Conservation (phyloP, 306 rosid genomes). For the Cucumis melo region DNA sequence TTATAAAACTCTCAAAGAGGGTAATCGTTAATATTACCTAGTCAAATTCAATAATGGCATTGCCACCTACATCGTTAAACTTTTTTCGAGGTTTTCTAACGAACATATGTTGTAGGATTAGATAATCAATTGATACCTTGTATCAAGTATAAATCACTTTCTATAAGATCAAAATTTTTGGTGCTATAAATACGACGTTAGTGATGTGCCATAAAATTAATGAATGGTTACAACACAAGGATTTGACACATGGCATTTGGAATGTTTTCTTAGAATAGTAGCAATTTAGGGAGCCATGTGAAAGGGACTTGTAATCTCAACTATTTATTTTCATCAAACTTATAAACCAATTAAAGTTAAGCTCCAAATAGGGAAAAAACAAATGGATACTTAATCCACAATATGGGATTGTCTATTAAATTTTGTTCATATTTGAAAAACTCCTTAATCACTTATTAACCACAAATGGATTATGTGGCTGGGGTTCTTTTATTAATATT, state of each 20-base stretch:
- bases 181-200: not conserved
- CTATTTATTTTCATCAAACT: not conserved
- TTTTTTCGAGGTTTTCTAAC: no score
- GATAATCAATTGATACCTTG: not conserved
- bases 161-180: not conserved
- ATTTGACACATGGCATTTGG: not conserved
- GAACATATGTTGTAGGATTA: not conserved
- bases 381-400: not conserved
- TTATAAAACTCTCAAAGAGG: no score
- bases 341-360: not conserved
- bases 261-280: not conserved
- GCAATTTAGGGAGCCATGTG: not conserved
- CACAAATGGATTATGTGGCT: conserved; percentile 27
- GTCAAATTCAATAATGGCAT: no score
- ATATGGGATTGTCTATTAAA: conserved; percentile 9
- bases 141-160: not conserved
- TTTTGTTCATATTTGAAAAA: conserved; percentile 7
- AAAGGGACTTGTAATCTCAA: not conserved
- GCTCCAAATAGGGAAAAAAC: not conserved
- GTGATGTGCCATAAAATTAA: not conserved
- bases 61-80: no score
- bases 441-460: conserved; percentile 17
- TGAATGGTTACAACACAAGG: not conserved
- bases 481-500: not conserved
- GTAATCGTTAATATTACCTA: no score